phyloP scores from a whole-genome alignment of 1,284 basidiomycete genomes.

The Cryptococcus floricola region DNA sequence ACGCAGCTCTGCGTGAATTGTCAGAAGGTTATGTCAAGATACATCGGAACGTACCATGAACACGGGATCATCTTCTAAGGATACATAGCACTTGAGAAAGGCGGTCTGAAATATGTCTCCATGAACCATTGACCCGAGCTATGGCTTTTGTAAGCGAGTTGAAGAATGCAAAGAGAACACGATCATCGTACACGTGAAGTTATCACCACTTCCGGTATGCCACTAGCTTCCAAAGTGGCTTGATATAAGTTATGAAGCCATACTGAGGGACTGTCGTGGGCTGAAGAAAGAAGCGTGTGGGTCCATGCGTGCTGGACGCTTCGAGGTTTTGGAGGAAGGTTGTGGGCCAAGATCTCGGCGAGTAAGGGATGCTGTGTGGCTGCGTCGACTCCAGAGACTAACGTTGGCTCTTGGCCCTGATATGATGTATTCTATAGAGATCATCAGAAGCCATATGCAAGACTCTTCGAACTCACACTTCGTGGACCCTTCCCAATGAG shows the following conservation, averaged over 20 bases:
- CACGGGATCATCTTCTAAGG: slow-evolving; percentile 19
- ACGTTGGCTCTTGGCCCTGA: no score
- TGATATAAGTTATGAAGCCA: slow-evolving; percentile 36
- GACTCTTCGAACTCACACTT: no score
- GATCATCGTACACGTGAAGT: slow-evolving; percentile 24
- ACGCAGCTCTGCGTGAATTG: slow-evolving; percentile 17
- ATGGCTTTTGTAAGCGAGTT: background rate
- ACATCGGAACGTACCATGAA: slow-evolving; percentile 23
- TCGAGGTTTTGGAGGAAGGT: slow-evolving; percentile 20
- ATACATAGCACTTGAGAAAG: slow-evolving; percentile 31
- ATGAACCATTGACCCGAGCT: slow-evolving; percentile 33
- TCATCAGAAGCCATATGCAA: no score
- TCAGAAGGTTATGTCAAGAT: background rate
- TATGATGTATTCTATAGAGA: no score
- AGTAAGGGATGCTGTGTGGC: slow-evolving; percentile 22
- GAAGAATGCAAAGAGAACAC: background rate
- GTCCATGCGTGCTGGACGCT: slow-evolving; percentile 31
- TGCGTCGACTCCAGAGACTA: background rate
- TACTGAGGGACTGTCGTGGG: slow-evolving; percentile 20
- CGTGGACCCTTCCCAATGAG: slow-evolving; percentile 4
- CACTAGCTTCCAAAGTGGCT: slow-evolving; percentile 31
- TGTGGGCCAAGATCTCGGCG: slow-evolving; percentile 27
- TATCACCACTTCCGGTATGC: slow-evolving; percentile 26
- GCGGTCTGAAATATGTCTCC: slow-evolving; percentile 35
- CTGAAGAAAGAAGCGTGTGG: slow-evolving; percentile 23